Percentiles rank a stretch among this genome's conserved stretches.
Evolutionary conservation across 148 eudicot species (phyloP).

Genomic region (Camellia granthamiana): DNA sequence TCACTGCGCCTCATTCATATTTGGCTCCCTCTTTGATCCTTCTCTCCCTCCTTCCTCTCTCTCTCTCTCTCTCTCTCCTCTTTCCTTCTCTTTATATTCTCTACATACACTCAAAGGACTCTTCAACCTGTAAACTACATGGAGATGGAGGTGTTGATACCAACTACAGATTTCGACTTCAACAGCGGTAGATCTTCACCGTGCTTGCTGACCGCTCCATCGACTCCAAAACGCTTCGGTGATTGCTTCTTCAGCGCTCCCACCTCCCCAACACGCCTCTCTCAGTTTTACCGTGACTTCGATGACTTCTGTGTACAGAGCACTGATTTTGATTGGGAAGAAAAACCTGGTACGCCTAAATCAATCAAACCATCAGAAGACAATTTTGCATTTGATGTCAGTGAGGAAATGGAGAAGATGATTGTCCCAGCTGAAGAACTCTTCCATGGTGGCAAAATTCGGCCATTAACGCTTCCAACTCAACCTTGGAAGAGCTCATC

Average conservation of each 20-base stretch:
- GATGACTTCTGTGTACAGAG: background rate
- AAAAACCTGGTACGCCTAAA: constrained; percentile 23
- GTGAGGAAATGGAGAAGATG: constrained; percentile 16
- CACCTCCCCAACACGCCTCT: constrained; percentile 32
- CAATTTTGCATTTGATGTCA: constrained; percentile 36
- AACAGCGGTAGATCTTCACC: constrained; percentile 22
- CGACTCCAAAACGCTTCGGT: constrained; percentile 46
- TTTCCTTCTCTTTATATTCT: background rate
- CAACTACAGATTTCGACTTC: constrained; percentile 36
- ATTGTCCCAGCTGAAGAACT: constrained; percentile 41
- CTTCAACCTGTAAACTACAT: background rate
- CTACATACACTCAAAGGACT: background rate
- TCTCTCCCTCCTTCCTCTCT: constrained; percentile 4
- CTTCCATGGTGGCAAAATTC: constrained; percentile 50
- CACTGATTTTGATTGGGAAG: constrained; percentile 24
- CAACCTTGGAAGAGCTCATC: no score
- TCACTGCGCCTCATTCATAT: constrained; percentile 3
- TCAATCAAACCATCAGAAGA: constrained; percentile 4
- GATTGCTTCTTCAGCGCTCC: constrained; percentile 49
- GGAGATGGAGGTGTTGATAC: constrained; percentile 29
- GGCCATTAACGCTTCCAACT: constrained; percentile 25
- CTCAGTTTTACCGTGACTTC: constrained; percentile 21
- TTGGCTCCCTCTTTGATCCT: background rate
- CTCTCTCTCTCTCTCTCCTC: background rate
- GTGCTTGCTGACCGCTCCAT: constrained; percentile 27